These are phyloP conservation scores for Penicillium sp. DNA, from an alignment of 2,329 filamentous ascomycete species.

Conservation along the genomic window DNA sequence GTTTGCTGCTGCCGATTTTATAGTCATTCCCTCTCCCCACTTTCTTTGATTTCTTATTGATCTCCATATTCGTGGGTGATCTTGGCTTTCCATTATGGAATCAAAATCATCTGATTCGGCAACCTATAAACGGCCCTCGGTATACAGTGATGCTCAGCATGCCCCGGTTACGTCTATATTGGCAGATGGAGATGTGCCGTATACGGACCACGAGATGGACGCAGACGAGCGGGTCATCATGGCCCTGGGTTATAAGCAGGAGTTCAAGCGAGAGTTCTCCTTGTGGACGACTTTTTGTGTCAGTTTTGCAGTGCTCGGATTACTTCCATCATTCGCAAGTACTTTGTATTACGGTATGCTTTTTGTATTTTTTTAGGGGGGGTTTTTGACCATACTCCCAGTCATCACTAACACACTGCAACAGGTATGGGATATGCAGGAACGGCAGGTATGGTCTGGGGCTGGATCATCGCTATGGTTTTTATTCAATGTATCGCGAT, in stretches of 20 bases:
- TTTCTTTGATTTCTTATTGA: background rate
- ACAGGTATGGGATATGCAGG: constrained; percentile 54
- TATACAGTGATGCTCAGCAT: constrained; percentile 27
- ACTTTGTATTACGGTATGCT: constrained; percentile 66
- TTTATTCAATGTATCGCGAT: constrained; percentile 71
- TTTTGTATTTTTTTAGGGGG: background rate
- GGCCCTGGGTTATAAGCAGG: constrained; percentile 56
- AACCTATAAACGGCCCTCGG: constrained; percentile 9
- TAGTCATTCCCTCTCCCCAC: background rate
- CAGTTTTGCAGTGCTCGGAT: constrained; percentile 69
- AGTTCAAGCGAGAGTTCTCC: constrained; percentile 69
- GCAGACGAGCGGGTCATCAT: constrained; percentile 44
- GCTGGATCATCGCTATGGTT: constrained; percentile 70
- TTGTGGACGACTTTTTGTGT: constrained; percentile 75
- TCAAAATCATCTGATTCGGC: constrained; percentile 8
- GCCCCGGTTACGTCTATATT: constrained; percentile 39
- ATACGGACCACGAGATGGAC: constrained; percentile 36
- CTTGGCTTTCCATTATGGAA: constrained; percentile 7
- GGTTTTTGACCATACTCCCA: background rate
- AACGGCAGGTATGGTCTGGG: constrained; percentile 69
- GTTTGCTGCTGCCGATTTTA: background rate
- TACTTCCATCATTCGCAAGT: constrained; percentile 69
- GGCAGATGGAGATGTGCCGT: constrained; percentile 38
- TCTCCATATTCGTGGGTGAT: background rate
- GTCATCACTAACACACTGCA: background rate